Evolutionary conservation across 257 asterid genomes (phyloP).

Genomic region (Jasminum sambac): DNA sequence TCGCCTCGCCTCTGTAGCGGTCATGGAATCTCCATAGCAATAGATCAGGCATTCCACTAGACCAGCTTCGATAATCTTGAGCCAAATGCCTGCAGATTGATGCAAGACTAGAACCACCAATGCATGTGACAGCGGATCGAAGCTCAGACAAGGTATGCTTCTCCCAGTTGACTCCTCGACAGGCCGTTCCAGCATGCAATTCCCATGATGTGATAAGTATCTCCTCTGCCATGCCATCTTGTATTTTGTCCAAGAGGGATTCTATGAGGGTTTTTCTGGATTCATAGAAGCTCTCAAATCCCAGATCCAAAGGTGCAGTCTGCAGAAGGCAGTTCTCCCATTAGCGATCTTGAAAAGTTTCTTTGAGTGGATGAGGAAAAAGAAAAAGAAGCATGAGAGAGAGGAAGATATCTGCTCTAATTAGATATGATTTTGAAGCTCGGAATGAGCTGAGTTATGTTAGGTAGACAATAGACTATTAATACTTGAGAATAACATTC

Average conservation of each 20-base stretch:
- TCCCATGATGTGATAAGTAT: conserved; percentile 77
- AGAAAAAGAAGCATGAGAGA: background rate
- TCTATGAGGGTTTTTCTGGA: conserved; percentile 63
- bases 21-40: conserved; percentile 85
- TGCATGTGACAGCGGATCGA: conserved; percentile 81
- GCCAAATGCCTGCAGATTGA: conserved; percentile 80
- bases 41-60: conserved; percentile 97
- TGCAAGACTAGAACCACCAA: conserved; percentile 73
- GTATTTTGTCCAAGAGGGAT: conserved; percentile 55
- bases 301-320: conserved; percentile 95
- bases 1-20: conserved; percentile 79
- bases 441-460: background rate
- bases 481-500: background rate
- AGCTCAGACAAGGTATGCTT: conserved; percentile 66
- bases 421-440: background rate
- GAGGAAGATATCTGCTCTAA: background rate
- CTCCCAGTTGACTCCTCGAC: conserved; percentile 94
- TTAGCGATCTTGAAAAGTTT: background rate
- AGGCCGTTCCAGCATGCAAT: conserved; percentile 59
- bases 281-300: conserved; percentile 75
- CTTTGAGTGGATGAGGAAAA: background rate
- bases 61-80: conserved; percentile 92
- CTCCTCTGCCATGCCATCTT: conserved; percentile 82
- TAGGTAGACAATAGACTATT: background rate
- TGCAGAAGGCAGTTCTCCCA: conserved; percentile 32